Percentiles rank a stretch among this genome's conserved stretches.
Conservation (phyloP, 2,329 filamentous ascomycete genomes). For the Pseudonectria buxi region DNA sequence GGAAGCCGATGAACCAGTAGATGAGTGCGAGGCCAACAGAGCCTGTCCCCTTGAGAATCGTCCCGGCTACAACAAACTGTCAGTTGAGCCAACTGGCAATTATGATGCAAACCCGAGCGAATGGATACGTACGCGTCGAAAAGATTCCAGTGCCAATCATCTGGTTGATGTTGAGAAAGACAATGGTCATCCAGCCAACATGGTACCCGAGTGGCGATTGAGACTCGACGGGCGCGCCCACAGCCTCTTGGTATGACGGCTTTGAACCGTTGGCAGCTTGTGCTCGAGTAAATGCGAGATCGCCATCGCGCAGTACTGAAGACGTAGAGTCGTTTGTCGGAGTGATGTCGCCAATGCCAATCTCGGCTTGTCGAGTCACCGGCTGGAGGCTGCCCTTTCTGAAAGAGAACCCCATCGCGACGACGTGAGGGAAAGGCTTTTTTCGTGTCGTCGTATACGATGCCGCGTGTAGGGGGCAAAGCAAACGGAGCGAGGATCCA, state of each 20-base stretch:
- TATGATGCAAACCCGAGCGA: background rate
- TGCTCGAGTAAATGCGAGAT: conserved; percentile 35
- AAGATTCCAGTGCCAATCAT: conserved; percentile 61
- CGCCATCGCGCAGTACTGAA: conserved; percentile 29
- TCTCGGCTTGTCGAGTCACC: no score
- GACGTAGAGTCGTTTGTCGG: conserved; percentile 24
- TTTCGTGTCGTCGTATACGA: no score
- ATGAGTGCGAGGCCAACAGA: conserved; percentile 57
- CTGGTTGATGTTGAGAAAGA: conserved; percentile 55
- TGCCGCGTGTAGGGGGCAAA: no score
- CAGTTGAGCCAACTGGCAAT: background rate
- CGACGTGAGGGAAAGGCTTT: background rate
- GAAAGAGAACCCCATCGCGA: background rate
- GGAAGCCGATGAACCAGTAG: conserved; percentile 57
- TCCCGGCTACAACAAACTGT: conserved; percentile 36
- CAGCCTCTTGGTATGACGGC: conserved; percentile 52
- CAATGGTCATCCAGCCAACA: conserved; percentile 48
- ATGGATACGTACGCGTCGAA: conserved; percentile 48
- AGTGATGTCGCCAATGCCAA: no score
- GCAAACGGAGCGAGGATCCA: no score
- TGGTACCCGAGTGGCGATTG: conserved; percentile 53
- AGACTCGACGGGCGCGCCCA: conserved; percentile 54
- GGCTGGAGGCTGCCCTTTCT: background rate
- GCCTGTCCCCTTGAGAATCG: conserved; percentile 52
- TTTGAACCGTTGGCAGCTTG: conserved; percentile 42